Evolutionary conservation across 2,329 filamentous ascomycete genomes (phyloP).

Genomic region (Aureobasidium sp.): DNA sequence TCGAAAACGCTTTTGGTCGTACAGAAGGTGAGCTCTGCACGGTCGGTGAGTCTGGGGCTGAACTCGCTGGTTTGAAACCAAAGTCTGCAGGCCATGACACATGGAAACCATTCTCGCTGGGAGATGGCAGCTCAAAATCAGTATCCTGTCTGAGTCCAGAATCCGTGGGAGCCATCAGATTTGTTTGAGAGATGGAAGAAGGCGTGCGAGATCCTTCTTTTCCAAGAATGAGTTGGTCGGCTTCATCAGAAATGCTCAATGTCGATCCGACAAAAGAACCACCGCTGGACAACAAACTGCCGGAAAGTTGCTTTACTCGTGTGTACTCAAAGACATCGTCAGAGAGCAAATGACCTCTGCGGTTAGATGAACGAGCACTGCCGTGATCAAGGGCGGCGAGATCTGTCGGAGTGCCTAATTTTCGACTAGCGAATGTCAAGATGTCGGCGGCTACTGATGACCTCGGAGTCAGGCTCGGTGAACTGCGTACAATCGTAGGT

Average conservation of each 20-base stretch:
- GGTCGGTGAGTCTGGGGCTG: neutral
- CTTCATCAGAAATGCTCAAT: conserved; percentile 8
- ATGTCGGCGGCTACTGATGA: conserved; percentile 10
- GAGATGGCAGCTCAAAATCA: neutral
- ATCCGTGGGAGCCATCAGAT: neutral
- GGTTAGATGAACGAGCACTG: neutral
- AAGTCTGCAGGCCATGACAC: conserved; percentile 10
- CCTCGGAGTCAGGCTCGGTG: conserved; percentile 2
- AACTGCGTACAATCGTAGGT: conserved; percentile 20
- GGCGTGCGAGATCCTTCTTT: neutral
- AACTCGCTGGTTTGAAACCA: neutral
- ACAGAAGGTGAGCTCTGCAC: conserved; percentile 10
- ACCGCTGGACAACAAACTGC: conserved; percentile 4
- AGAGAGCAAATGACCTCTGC: neutral
- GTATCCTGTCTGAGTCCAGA: neutral
- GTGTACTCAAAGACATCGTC: conserved; percentile 2
- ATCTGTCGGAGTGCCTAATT: conserved; percentile 19
- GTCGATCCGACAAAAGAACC: conserved; percentile 8
- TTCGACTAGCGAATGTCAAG: conserved; percentile 19
- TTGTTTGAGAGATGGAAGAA: neutral
- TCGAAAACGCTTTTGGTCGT: neutral
- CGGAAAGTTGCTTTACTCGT: conserved; percentile 10
- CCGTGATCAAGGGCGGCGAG: conserved; percentile 23
- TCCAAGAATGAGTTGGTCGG: conserved; percentile 9
- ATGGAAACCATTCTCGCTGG: conserved; percentile 6